phyloP scores from a whole-genome alignment of 1,284 basidiomycete species.

The Boletellus deceptivus region DNA sequence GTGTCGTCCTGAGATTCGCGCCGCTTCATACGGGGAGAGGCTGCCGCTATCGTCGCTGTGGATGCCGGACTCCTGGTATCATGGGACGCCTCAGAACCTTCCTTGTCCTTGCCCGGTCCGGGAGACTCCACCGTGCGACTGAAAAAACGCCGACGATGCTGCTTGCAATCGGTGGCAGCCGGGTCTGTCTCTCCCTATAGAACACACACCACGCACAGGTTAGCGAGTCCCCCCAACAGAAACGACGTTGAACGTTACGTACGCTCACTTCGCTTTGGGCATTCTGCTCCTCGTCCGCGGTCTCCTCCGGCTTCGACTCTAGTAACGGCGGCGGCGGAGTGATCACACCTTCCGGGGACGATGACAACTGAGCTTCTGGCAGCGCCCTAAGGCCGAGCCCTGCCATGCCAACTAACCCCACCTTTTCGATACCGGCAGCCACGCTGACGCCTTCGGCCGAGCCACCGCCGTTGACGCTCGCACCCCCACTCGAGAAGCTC shows the following conservation, averaged over 20 bases:
- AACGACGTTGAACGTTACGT: neutral
- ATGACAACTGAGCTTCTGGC: slow-evolving; percentile 44
- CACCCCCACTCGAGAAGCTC: slow-evolving; percentile 30
- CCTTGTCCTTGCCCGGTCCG: slow-evolving; percentile 37
- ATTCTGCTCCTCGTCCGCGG: slow-evolving; percentile 55
- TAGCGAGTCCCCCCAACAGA: neutral
- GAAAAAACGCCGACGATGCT: slow-evolving; percentile 52
- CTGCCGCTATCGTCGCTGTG: slow-evolving; percentile 2
- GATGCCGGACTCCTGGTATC: slow-evolving; percentile 27
- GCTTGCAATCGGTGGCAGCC: slow-evolving; percentile 25
- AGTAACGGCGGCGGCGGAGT: slow-evolving; percentile 11
- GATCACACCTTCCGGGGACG: slow-evolving; percentile 56
- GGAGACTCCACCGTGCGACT: slow-evolving; percentile 55
- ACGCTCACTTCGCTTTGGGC: slow-evolving; percentile 65
- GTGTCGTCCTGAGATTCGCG: slow-evolving; percentile 28
- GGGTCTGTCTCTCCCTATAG: slow-evolving; percentile 43
- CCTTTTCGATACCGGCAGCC: slow-evolving; percentile 18
- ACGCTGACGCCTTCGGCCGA: slow-evolving; percentile 18
- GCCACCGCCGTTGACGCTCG: slow-evolving; percentile 26
- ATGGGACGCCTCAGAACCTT: slow-evolving; percentile 22
- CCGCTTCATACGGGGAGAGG: slow-evolving; percentile 21
- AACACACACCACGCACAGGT: neutral
- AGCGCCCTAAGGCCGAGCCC: slow-evolving; percentile 28
- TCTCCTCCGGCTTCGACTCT: slow-evolving; percentile 32
- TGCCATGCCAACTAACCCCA: slow-evolving; percentile 13